Evolutionary conservation across 2,329 filamentous ascomycete genomes (phyloP), one percentile per base, ranked within the genome.

Genomic region (Knufia fluminis): DNA sequence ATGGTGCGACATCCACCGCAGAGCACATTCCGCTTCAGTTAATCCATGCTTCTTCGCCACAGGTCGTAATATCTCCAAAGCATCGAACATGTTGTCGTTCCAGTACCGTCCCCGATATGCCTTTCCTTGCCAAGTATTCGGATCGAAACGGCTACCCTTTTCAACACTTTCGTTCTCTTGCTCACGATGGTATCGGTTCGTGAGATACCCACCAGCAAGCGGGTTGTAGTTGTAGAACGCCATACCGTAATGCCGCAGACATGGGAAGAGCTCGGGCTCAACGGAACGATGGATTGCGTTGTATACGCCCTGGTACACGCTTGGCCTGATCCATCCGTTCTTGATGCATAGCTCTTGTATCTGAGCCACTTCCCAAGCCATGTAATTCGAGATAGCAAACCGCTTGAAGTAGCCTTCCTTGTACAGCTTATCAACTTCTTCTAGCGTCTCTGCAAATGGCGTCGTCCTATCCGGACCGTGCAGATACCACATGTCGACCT

Each of bases 401-500:
- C 65, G 59, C n/a, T 60, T 59, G 56, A 76, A 74, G 22, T 65
- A 63, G 0, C 73, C 73, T 43, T 71, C 66, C 20, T 68, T 54
- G 59, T 72, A 61, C 1, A 77, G 62, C 3, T 66, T 59, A 54
- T 77, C 66, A 28, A 77, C 68, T 22, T 65, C 71, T 4, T 62
- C 59, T n/a, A 76, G 61, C 1, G 73, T 75, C 3, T 69, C 67
- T 44, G 71, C 68, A 45, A 68, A 66, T 0, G 73, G 71, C 1
- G 65, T 68, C 0, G 60, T 68, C n/a, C 68, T 63, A 55, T 77
- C 74, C 47, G 73, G 73, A 1, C 64, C 68, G 53, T 77, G 74
- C 2, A 77, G 66, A 51, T 77, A 77, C 22, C 66, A 74, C 48
- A 74, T 67, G 31, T 76, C 66, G 2, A 76, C 59, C 51, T 66